Evolutionary conservation across 177 flowering plant species (phyloP).

Genomic region (Vitis hybrid): DNA sequence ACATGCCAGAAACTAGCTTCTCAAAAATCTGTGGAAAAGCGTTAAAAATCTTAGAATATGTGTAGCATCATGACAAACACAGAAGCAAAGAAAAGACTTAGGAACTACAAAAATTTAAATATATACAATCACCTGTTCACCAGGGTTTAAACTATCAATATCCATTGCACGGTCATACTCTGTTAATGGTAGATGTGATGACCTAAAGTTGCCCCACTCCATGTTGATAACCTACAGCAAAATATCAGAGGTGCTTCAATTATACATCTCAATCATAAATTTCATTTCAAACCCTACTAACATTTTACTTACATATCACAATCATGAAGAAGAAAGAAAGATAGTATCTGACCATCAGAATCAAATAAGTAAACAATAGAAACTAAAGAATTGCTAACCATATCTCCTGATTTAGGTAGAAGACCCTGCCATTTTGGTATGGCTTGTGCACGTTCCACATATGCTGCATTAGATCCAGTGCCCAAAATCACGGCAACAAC

Average conservation of each 20-base stretch:
- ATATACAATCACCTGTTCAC: conserved; percentile 58
- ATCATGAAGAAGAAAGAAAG: background rate
- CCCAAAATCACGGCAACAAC: conserved; percentile 53
- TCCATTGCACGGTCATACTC: conserved; percentile 74
- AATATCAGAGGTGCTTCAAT: background rate
- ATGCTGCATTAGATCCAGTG: conserved; percentile 76
- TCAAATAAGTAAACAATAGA: background rate
- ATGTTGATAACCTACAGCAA: conserved; percentile 71
- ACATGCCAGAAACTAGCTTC: conserved; percentile 87
- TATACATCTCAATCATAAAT: no score
- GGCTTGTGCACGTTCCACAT: conserved; percentile 38
- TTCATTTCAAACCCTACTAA: no score
- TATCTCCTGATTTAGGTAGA: conserved; percentile 36
- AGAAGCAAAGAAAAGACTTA: background rate
- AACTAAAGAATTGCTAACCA: conserved; percentile 24
- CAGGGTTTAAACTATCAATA: conserved; percentile 75
- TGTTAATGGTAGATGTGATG: conserved; percentile 79
- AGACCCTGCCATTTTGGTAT: conserved; percentile 43
- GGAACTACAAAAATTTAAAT: background rate
- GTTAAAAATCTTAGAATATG: background rate
- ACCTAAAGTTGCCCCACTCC: conserved; percentile 92
- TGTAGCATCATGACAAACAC: no score
- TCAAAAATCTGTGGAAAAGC: conserved; percentile 59
- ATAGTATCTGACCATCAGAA: background rate
- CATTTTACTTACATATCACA: no score